Base-by-base conservation (phyloP, 83 land plant species). In the Larix sibirica region DNA sequence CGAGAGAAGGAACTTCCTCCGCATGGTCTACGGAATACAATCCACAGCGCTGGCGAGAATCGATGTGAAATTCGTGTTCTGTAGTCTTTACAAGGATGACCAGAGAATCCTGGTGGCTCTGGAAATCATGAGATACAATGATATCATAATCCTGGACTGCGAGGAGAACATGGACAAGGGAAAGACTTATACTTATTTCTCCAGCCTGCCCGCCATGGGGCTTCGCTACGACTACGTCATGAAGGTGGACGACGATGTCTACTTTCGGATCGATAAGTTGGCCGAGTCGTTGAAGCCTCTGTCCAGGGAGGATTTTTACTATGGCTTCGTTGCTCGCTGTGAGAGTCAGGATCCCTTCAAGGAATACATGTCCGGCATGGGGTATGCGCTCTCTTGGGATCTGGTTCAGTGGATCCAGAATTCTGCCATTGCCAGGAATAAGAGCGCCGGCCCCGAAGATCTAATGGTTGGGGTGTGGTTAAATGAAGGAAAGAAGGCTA, bases 131-230 rank as follows among this genome's bases (percentile, higher is more conserved):
- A 84, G 75, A 3, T 88, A 80, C 83, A 79, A 88, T 47, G 94
- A 93, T 82, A 88, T 93, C 47, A 78, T 93, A 18, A 85, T 91
- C 13, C 82, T 92, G 64, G 86, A 94, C 79, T 88, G 90, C 80
- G 64, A 64, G n/a, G 96, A 94, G 76, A 93, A 93, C 84, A 87
- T 93, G 90, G 88, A 93, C 84, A 58, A 71, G n/a, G 96, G 94
- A 26, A 92, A 92, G 79, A 88, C 92, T 4, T 88, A 86, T 80
- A 67, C 83, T 36, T 90, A 84, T 75, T 88, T 91, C 81, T 86
- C 90, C 3, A 84, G 63, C 18, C 80, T 76, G 54, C 64, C 63
- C 38, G 56, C 33, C 24, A 58, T 60, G 71, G 80, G 78, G 47
- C 31, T 58, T 67, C 84, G 60, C 23, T 85, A 86, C 78, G 91